These are phyloP conservation scores for Cucurbita moschata DNA, from an alignment of 306 rosid species.

Conservation along the genomic window DNA sequence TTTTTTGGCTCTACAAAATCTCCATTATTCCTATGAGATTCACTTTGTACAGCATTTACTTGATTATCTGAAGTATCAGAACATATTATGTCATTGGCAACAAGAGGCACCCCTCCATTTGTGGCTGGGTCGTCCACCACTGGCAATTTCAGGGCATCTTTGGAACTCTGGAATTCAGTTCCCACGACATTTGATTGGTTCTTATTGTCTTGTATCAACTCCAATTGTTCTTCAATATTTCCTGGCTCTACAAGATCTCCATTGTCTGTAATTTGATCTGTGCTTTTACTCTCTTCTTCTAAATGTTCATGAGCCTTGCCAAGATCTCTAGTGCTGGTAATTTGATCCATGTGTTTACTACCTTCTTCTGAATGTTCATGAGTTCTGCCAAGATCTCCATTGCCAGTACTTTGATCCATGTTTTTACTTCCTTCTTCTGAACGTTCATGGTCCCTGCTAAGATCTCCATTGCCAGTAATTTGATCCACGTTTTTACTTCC, in stretches of 20 bases:
- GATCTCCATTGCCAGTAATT: too few species aligned
- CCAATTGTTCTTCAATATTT: neutral
- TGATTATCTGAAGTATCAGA: neutral
- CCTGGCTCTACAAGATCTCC: slow-evolving; percentile 9
- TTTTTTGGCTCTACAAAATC: slow-evolving; percentile 6
- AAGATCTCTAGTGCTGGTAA: slow-evolving; percentile 2
- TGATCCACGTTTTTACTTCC: too few species aligned
- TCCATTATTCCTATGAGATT: neutral
- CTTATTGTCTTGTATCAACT: neutral
- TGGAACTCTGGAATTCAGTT: slow-evolving; percentile 7
- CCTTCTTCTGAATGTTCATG: slow-evolving; percentile 1
- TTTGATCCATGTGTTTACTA: neutral
- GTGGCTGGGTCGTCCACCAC: slow-evolving; percentile 9
- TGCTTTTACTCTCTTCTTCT: neutral
- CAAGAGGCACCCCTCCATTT: slow-evolving; percentile 15
- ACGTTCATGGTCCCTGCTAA: too few species aligned
- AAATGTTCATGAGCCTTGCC: neutral
- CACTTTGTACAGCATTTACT: neutral
- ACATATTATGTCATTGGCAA: neutral
- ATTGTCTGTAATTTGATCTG: neutral
- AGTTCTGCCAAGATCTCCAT: neutral
- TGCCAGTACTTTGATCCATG: neutral
- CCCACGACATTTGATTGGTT: slow-evolving; percentile 1
- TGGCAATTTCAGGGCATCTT: slow-evolving; percentile 4
- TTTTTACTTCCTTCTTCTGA: neutral